Percentiles rank a stretch among this genome's conserved stretches.
These are phyloP conservation scores for Cucurbita moschata DNA, from an alignment of 306 rosid genomes.

Conservation along the genomic window DNA sequence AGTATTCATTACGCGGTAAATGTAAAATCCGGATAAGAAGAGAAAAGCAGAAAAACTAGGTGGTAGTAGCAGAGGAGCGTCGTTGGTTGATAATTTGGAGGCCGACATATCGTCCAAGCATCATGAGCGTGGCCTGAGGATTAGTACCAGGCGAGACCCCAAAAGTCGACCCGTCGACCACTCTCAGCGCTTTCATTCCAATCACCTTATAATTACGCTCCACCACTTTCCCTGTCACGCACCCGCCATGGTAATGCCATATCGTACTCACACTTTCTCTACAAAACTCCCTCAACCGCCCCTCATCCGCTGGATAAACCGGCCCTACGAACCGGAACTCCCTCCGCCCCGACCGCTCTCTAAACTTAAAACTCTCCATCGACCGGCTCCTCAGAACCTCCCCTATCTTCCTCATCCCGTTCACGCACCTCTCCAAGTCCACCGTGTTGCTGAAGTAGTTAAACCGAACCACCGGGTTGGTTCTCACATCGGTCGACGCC, in stretches of 20 bases:
- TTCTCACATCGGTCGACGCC: constrained; percentile 43
- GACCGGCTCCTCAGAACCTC: constrained; percentile 40
- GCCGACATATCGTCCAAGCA: constrained; percentile 56
- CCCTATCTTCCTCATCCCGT: constrained; percentile 53
- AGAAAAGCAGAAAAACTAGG: too few species aligned
- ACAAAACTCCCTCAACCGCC: constrained; percentile 56
- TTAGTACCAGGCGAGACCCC: constrained; percentile 75
- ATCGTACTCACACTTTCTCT: constrained; percentile 65
- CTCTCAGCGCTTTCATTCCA: constrained; percentile 44
- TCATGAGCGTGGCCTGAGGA: constrained; percentile 85
- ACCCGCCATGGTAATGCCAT: constrained; percentile 96
- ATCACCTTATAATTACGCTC: constrained; percentile 34
- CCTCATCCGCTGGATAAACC: constrained; percentile 39
- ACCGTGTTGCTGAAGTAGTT: constrained; percentile 52
- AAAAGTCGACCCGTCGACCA: constrained; percentile 76
- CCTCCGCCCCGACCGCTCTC: constrained; percentile 35
- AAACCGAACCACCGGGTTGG: constrained; percentile 58
- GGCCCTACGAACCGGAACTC: constrained; percentile 71
- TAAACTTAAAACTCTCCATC: constrained; percentile 47
- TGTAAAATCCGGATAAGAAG: too few species aligned
- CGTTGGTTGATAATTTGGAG: neutral
- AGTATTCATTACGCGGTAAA: too few species aligned
- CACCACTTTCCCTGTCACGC: constrained; percentile 73
- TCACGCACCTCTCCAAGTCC: constrained; percentile 62
- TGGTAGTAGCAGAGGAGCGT: neutral